These are phyloP conservation scores for Pseudozyma sp. DNA, from an alignment of 1,284 basidiomycete species.

Conservation along the genomic window DNA sequence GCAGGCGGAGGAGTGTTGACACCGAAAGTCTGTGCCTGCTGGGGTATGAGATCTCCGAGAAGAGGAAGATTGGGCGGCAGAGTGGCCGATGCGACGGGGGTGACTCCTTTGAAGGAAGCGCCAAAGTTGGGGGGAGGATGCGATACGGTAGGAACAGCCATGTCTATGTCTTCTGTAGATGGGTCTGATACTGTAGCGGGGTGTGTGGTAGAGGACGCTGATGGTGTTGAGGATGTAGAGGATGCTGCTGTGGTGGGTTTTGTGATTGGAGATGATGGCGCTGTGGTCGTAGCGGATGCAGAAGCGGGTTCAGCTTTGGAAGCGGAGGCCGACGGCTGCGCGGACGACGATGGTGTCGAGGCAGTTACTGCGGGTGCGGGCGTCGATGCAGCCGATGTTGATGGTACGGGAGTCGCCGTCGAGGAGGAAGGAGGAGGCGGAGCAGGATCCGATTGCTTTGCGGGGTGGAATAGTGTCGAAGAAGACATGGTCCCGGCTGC, in stretches of 20 bases:
- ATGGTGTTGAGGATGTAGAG: constrained; percentile 1
- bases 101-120: constrained; percentile 20
- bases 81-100: constrained; percentile 21
- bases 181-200: constrained; percentile 23
- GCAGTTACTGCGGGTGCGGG: neutral
- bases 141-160: constrained; percentile 27
- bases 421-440: neutral
- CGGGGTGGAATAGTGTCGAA: constrained; percentile 6
- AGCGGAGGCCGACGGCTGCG: constrained; percentile 1
- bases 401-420: neutral
- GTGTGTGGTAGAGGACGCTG: constrained; percentile 1
- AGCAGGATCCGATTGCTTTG: neutral
- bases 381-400: constrained; percentile 1
- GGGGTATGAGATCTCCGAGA: constrained; percentile 15
- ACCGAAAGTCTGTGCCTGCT: constrained; percentile 27
- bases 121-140: constrained; percentile 10
- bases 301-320: neutral
- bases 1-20: constrained; percentile 8
- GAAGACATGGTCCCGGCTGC: constrained; percentile 27
- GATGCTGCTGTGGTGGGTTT: neutral
- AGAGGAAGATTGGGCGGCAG: constrained; percentile 12
- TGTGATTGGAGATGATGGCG: constrained; percentile 1
- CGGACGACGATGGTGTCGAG: neutral
- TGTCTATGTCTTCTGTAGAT: constrained; percentile 25
- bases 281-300: constrained; percentile 1